Base-by-base conservation (phyloP, 129 eudicot genomes). In the Lonicera japonica region DNA sequence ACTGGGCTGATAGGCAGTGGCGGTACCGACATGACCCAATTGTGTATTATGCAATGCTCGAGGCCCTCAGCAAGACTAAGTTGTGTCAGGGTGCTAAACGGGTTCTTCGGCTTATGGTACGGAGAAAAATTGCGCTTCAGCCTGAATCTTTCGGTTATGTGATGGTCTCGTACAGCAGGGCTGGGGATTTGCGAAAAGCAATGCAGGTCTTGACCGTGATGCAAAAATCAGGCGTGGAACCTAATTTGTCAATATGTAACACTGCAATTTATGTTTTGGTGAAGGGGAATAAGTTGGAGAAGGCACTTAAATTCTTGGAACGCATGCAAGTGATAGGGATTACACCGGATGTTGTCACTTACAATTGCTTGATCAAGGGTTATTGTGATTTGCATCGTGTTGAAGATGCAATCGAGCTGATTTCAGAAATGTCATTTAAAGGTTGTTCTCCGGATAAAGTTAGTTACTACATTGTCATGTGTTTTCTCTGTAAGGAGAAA, bases 1-100 rank as follows among this genome's bases (percentile, higher is more conserved):
- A 79, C 22, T 91, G 97, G 97, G 90, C 94, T 3, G 86, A 91
- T 34, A 23, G 88, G 60, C 90, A 84, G 47, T 91, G 95, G 95
- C 74, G 97, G 63, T 91, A 91, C 34, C 79, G 78, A 15, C 97
- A 91, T 18, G 75, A 91, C 34, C 81, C 83, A 0, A 14, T 84
- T 9, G 90, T 91, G 54, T 91, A 91, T 47, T 79, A 60, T 55
- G 71, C 78, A 21, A 87, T 91, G 96, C 94, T 91, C 20, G 81
- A 82, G 60, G 73, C 84, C 65, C 85, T 91, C 8, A 70, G 96
- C 36, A 82, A 67, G 64, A 91, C 98, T 13, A 84, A 87, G 56
- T 47, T 91, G 52, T 91, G 86, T 59, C 81, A 91, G 61, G 96
- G 90, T 16, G 95, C 95, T 34, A 70, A 76, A 67, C 78, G 98